A percentile compares a stretch with the other conserved stretches of the same genome.
Conservation (phyloP, 306 rosid species). For the Trifolium fragiferum region DNA sequence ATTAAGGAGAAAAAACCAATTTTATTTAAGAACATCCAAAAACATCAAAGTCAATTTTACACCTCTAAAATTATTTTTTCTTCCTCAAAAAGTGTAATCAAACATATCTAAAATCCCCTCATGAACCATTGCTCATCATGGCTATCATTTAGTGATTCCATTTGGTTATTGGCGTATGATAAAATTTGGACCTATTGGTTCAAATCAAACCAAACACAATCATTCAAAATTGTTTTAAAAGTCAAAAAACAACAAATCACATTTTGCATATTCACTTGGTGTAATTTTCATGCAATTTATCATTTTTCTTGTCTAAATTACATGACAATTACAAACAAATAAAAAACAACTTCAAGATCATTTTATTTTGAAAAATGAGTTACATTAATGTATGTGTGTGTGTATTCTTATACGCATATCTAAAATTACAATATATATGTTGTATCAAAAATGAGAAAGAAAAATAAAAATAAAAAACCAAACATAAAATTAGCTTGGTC, state of each 20-base stretch:
- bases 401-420: slow-evolving; percentile 18
- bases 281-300: background rate
- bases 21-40: too few species aligned
- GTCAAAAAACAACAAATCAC: background rate
- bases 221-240: background rate
- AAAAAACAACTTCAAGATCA: background rate
- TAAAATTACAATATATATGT: slow-evolving; percentile 30
- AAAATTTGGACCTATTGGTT: background rate
- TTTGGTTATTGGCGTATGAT: background rate
- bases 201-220: background rate
- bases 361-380: slow-evolving; percentile 26
- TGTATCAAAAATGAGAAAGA: slow-evolving; percentile 3
- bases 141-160: background rate
- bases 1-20: too few species aligned
- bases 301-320: background rate
- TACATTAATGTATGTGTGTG: background rate
- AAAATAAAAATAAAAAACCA: background rate
- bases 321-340: background rate
- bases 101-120: background rate
- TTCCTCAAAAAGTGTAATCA: too few species aligned
- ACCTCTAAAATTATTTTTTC: too few species aligned
- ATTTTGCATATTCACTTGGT: background rate
- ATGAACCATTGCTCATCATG: background rate
- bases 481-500: slow-evolving; percentile 20
- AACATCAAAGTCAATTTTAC: too few species aligned